phyloP scores from a whole-genome alignment of 1,284 basidiomycete species.

The Neonothopanus nambi region DNA sequence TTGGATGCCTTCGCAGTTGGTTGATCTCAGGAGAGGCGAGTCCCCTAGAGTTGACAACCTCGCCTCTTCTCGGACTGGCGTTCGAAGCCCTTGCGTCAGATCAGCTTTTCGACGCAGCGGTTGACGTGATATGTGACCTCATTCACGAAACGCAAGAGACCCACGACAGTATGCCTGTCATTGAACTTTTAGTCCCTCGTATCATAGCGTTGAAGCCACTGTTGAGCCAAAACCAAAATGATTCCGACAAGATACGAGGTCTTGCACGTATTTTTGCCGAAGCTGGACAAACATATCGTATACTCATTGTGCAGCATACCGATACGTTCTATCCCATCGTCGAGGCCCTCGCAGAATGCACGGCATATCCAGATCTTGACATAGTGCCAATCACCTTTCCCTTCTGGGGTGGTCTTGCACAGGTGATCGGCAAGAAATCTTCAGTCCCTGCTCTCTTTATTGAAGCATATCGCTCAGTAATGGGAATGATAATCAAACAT shows the following conservation, averaged over 20 bases:
- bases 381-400: constrained; percentile 98
- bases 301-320: constrained; percentile 87
- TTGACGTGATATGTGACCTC: constrained; percentile 91
- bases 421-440: constrained; percentile 76
- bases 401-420: constrained; percentile 95
- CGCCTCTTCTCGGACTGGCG: constrained; percentile 81
- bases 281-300: constrained; percentile 94
- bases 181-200: constrained; percentile 84
- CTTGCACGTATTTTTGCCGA: constrained; percentile 92
- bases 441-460: constrained; percentile 71
- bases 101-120: constrained; percentile 88
- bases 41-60: constrained; percentile 65
- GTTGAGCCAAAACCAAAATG: constrained; percentile 64
- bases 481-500: constrained; percentile 88
- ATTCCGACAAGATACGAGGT: constrained; percentile 88
- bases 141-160: constrained; percentile 99
- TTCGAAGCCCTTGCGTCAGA: constrained; percentile 87
- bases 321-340: constrained; percentile 93
- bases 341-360: constrained; percentile 92
- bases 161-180: constrained; percentile 89
- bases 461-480: constrained; percentile 82
- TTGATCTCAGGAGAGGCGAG: constrained; percentile 85
- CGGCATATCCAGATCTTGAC: constrained; percentile 92
- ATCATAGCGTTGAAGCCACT: constrained; percentile 74
- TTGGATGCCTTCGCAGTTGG: constrained; percentile 88